A percentile compares a stretch with the other conserved stretches of the same genome.
Evolutionary conservation across 2,329 filamentous ascomycete species (phyloP).

Genomic region (Fusarium piperis): DNA sequence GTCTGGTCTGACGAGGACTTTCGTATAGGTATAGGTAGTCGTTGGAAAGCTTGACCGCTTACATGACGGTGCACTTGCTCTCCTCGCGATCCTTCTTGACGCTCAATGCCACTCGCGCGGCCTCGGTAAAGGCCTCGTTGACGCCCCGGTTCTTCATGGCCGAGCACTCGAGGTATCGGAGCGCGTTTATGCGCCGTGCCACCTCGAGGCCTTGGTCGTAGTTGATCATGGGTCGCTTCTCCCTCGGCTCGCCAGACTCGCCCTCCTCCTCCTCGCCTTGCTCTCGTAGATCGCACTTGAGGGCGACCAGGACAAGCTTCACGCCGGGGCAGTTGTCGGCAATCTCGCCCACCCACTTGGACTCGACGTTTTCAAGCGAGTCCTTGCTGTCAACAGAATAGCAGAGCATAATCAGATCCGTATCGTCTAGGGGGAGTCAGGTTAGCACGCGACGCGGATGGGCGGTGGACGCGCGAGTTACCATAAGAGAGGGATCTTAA

Average conservation of each 20-base stretch:
- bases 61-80: constrained; percentile 71
- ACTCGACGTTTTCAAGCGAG: constrained; percentile 97
- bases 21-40: constrained; percentile 14
- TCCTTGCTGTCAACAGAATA: constrained; percentile 97
- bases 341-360: constrained; percentile 98
- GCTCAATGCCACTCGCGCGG: constrained; percentile 88
- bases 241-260: constrained; percentile 52
- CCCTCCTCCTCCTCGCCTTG: constrained; percentile 76
- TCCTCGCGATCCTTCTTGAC: constrained; percentile 73
- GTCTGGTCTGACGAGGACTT: constrained; percentile 6
- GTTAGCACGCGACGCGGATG: constrained; percentile 3
- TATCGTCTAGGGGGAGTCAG: constrained; percentile 68
- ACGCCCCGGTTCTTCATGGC: constrained; percentile 98
- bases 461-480: constrained; percentile 37
- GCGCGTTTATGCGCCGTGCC: constrained; percentile 87
- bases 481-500: constrained; percentile 95
- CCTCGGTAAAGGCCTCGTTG: constrained; percentile 98
- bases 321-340: constrained; percentile 97
- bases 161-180: constrained; percentile 97
- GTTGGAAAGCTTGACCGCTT: constrained; percentile 30
- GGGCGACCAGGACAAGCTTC: constrained; percentile 91
- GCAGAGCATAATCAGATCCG: constrained; percentile 98
- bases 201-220: constrained; percentile 94
- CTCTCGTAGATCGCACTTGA: constrained; percentile 97
- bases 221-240: constrained; percentile 80